These are phyloP conservation scores for Irpex sp. DNA, from an alignment of 1,284 basidiomycete genomes.

Conservation along the genomic window DNA sequence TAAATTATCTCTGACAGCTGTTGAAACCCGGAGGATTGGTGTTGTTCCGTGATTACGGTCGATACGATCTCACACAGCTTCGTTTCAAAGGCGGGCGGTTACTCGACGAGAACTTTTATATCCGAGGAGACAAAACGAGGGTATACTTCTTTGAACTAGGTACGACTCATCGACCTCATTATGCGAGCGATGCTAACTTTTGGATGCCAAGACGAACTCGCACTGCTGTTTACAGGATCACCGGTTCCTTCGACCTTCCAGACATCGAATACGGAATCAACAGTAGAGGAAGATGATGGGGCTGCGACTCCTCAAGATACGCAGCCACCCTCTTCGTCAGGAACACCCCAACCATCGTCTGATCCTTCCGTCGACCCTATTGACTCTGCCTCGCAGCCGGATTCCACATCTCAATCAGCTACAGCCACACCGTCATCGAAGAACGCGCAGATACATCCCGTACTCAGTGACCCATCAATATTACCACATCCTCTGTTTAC, in stretches of 20 bases:
- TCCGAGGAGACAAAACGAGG: conserved; percentile 95
- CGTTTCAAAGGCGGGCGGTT: conserved; percentile 92
- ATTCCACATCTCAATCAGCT: no score
- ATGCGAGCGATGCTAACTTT: no score
- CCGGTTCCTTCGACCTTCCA: conserved; percentile 42
- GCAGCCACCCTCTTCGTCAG: conserved; percentile 2
- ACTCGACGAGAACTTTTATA: conserved; percentile 94
- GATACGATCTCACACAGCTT: conserved; percentile 94
- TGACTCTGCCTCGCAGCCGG: no score
- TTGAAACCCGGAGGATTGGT: conserved; percentile 91
- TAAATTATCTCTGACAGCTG: conserved; percentile 56
- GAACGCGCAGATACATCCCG: conserved; percentile 19
- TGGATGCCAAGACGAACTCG: conserved; percentile 76
- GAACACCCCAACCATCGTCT: neutral
- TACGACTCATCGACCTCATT: conserved; percentile 36
- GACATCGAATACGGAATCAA: conserved; percentile 38
- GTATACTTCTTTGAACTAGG: conserved; percentile 95
- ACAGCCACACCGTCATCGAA: no score
- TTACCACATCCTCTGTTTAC: conserved; percentile 64
- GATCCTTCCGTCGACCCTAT: neutral
- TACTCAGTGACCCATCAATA: conserved; percentile 1
- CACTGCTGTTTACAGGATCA: conserved; percentile 80
- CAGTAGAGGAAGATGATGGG: conserved; percentile 46
- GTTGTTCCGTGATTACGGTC: conserved; percentile 94
- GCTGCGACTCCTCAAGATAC: conserved; percentile 28